These are phyloP conservation scores for Suillus weaverae DNA, from an alignment of 768 basidiomycete genomes.

Conservation along the genomic window DNA sequence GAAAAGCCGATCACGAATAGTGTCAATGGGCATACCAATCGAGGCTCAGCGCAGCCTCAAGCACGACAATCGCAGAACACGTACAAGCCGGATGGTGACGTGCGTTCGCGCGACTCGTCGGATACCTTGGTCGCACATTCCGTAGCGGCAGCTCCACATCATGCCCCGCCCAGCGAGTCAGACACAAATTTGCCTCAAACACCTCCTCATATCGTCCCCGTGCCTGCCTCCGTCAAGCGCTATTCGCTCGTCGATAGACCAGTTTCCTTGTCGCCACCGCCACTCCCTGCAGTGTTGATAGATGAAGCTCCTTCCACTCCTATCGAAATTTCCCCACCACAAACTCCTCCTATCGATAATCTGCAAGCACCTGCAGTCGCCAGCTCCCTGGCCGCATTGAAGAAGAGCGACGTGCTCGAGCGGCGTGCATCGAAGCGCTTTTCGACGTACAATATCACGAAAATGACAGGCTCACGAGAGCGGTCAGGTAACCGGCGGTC, in stretches of 20 bases:
- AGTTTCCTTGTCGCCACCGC: slow-evolving; percentile 37
- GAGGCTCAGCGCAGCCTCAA: slow-evolving; percentile 14
- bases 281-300: slow-evolving; percentile 51
- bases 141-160: slow-evolving; percentile 8
- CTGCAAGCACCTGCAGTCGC: slow-evolving; percentile 65
- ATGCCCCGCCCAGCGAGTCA: slow-evolving; percentile 21
- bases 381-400: slow-evolving; percentile 82
- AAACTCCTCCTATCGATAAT: slow-evolving; percentile 37
- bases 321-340: slow-evolving; percentile 22
- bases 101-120: slow-evolving; percentile 8
- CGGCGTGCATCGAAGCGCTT: slow-evolving; percentile 94
- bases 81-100: slow-evolving; percentile 8
- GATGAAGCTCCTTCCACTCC: slow-evolving; percentile 32
- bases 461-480: slow-evolving; percentile 76
- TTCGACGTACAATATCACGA: slow-evolving; percentile 90
- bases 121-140: slow-evolving; percentile 12
- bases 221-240: slow-evolving; percentile 71
- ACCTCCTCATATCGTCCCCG: slow-evolving; percentile 29
- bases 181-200: slow-evolving; percentile 30
- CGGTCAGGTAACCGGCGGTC: slow-evolving; percentile 66
- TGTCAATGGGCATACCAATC: slow-evolving; percentile 17
- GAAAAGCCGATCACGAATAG: slow-evolving; percentile 8
- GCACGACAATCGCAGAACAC: slow-evolving; percentile 17
- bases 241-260: slow-evolving; percentile 81
- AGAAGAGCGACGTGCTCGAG: slow-evolving; percentile 83